Evolutionary conservation across 2,329 filamentous ascomycete genomes (phyloP).

Genomic region (Claviceps quebecensis): DNA sequence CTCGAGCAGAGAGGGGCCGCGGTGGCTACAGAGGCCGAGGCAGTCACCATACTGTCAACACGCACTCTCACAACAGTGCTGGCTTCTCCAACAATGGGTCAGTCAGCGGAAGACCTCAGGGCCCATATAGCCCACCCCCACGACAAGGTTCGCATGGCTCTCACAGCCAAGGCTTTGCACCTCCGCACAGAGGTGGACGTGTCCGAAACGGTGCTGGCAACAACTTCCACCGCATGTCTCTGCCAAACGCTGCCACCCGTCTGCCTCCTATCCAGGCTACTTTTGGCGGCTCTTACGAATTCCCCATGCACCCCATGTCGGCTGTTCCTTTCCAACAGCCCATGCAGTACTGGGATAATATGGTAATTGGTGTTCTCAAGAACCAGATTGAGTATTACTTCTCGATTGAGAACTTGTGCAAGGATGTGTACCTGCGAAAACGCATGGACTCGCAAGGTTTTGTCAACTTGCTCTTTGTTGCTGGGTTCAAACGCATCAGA

Average conservation of each 20-base stretch:
- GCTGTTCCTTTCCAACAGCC: conserved; percentile 21
- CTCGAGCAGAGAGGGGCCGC: conserved; percentile 26
- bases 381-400: conserved; percentile 80
- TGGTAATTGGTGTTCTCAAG: conserved; percentile 27
- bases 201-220: conserved; percentile 18
- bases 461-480: conserved; percentile 65
- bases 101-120: conserved; percentile 19
- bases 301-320: conserved; percentile 25
- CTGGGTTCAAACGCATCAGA: conserved; percentile 64
- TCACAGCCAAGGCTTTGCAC: conserved; percentile 21
- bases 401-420: conserved; percentile 87
- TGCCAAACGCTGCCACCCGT: conserved; percentile 22
- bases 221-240: conserved; percentile 26
- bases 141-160: conserved; percentile 25
- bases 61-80: conserved; percentile 17
- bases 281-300: conserved; percentile 23
- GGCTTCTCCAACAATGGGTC: conserved; percentile 23
- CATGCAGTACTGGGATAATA: conserved; percentile 40
- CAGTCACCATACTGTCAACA: conserved; percentile 24
- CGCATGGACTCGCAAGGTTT: conserved; percentile 96
- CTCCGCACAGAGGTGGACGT: conserved; percentile 22
- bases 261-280: conserved; percentile 24
- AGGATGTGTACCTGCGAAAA: conserved; percentile 75
- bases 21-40: conserved; percentile 33
- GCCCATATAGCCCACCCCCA: conserved; percentile 30